phyloP scores from a whole-genome alignment of 441 rosid species.

The Raphanus hybrid region DNA sequence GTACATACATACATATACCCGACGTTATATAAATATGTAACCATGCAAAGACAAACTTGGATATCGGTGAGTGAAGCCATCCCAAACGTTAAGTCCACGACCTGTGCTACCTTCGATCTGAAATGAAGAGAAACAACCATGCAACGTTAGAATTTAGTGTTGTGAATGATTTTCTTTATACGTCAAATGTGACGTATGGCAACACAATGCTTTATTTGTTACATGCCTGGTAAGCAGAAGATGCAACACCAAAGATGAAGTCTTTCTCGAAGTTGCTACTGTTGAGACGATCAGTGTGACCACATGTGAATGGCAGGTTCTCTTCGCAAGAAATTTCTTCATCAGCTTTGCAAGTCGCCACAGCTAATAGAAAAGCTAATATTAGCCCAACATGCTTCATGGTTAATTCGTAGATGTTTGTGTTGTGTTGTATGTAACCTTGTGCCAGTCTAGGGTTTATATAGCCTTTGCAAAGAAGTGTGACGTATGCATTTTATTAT shows the following conservation, averaged over 20 bases:
- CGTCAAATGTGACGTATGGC: background rate
- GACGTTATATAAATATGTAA: background rate
- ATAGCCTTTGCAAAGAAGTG: conserved; percentile 19
- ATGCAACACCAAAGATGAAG: conserved; percentile 35
- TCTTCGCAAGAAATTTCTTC: conserved; percentile 18
- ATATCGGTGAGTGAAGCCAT: conserved; percentile 39
- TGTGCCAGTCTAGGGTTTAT: conserved; percentile 34
- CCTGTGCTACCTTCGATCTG: conserved; percentile 33
- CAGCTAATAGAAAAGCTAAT: conserved; percentile 19
- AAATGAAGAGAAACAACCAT: conserved; percentile 12
- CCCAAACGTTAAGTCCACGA: conserved; percentile 42
- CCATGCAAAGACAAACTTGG: conserved; percentile 22
- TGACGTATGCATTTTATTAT: too few relatives aligned
- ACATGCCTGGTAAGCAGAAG: conserved; percentile 42
- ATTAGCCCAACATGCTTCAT: conserved; percentile 24
- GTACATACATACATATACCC: background rate
- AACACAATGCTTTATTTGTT: background rate
- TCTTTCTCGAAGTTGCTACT: background rate
- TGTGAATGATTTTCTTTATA: background rate
- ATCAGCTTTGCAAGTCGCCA: conserved; percentile 20
- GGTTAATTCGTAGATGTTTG: conserved; percentile 6
- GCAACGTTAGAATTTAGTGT: background rate
- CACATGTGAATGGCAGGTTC: conserved; percentile 14
- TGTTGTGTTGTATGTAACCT: conserved; percentile 17
- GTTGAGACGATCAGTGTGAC: conserved; percentile 8